Conservation (phyloP, 768 basidiomycete species). For the Lactifluus subvellereus region DNA sequence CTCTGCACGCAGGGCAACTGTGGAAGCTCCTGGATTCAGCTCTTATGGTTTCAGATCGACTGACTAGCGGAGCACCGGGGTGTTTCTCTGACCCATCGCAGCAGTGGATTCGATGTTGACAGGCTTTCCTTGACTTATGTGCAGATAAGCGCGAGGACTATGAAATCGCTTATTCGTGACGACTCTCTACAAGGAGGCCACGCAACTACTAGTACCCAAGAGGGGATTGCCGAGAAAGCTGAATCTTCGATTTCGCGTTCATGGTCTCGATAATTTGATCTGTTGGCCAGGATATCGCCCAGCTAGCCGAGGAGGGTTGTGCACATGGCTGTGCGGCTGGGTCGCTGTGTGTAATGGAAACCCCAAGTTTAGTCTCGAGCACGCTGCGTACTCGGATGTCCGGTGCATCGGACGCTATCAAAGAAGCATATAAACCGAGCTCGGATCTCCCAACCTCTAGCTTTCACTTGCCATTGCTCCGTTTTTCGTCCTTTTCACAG, state of each 20-base stretch:
- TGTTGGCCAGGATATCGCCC: background rate
- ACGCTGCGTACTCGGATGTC: background rate
- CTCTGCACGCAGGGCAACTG: background rate
- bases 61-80: no score
- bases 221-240: background rate
- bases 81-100: background rate
- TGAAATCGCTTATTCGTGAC: background rate
- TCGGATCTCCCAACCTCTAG: background rate
- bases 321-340: background rate
- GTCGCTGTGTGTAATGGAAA: background rate
- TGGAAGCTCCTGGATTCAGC: background rate
- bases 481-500: background rate
- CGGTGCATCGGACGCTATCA: background rate
- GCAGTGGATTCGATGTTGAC: background rate
- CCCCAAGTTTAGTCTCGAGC: background rate
- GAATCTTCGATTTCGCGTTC: background rate
- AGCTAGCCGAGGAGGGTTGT: background rate
- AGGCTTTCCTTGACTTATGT: background rate
- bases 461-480: background rate
- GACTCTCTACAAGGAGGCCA: background rate
- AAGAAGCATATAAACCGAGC: background rate
- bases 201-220: background rate
- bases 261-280: background rate
- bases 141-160: background rate
- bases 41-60: background rate